Base-by-base conservation (phyloP, 2,329 filamentous ascomycete species). In the Alternaria longipes region DNA sequence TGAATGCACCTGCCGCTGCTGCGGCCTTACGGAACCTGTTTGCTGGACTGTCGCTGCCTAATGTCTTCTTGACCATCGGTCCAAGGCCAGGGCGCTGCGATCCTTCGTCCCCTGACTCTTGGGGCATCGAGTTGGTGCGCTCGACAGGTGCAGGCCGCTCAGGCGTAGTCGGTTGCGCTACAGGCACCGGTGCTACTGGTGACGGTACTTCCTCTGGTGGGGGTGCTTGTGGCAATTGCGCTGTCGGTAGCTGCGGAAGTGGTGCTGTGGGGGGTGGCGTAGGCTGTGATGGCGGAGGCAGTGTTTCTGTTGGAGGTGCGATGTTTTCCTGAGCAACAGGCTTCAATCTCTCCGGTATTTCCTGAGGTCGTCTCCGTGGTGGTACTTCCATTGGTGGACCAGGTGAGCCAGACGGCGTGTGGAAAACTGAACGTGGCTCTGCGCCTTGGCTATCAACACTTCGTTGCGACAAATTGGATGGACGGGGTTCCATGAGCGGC, bases 51-150 rank as follows among this genome's bases (percentile, higher is more conserved):
- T 84, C 85, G 64, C 86, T 89, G 1, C 89, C 90, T 63, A 87
- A 87, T 0, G 92, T 92, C 64, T 90, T 88, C 79, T 92, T 94
- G 71, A 97, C 90, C 94, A 97, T 97, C 2, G 93, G 92, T 0
- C 93, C 93, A 7, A 97, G 84, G 1, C 93, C 93, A 18, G 93
- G 92, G n/a, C 92, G 84, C 66, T 85, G 82, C 30, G 79, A 77
- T 49, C 84, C 85, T 34, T 85, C 84, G 45, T 85, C 84, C 28
- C 86, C 85, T 78, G 79, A 84, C 84, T 76, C 58, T 16, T 70
- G 66, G 6, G 62, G 54, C 83, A 86, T 30, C 76, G 81, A 34
- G 78, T 74, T 22, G 77, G 80, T 24, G 85, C 83, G 64, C 79
- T 81, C 49, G 9, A 63, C 42, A 8, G 54, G 24, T 32, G 62